Base-by-base conservation (phyloP, 345 rosid species). In the Anastatica hierochuntica region DNA sequence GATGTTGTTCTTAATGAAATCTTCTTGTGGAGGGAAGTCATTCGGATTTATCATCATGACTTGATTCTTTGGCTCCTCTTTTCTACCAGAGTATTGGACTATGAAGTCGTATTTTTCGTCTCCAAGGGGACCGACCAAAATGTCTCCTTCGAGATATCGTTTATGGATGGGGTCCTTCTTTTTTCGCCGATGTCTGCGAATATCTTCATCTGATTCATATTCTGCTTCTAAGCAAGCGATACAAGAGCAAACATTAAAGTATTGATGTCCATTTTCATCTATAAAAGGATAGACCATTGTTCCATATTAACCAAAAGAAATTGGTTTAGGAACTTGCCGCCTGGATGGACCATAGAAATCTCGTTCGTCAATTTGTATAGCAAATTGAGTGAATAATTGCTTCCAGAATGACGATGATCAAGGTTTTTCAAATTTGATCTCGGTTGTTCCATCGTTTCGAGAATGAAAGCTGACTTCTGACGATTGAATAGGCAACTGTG, bases 191-290 rank as follows among this genome's bases (percentile, higher is more conserved):
- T 24, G 2, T 20, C 0, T 0, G 0, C 3, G 45, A 6, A 12
- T 13, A 0, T 21, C 11, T 3, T 23, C 49, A 5, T 44, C 49
- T 0, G 31, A 44, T 23, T 44, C 31, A 2, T 23, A 44, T 1
- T 0, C 1, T 0, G 2, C 49, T 3, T 44, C 17, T 1, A 2
- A 1, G 3, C 33, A 23, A 0, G 18, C 7, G 0, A 12, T 2
- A 2, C 33, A 44, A 0, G 17, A 7, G 8, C 33, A 24, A 0
- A 45, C 18, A 20, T 43, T 14, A 2, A 11, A 20, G 29, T 43
- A 43, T 0, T 21, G 24, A 21, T 21, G 2, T 21, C 5, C 5
- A 5, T 21, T 21, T 5, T 21, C 24, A 21, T 21, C 24, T 5
- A 21, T 21, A 5, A 21, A 21, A 21, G 24, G 5, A 21, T 21